A percentile compares a stretch with the other conserved stretches of the same genome.
Conservation (phyloP, 805 yeast species). For the Candida nonsorbophila region DNA sequence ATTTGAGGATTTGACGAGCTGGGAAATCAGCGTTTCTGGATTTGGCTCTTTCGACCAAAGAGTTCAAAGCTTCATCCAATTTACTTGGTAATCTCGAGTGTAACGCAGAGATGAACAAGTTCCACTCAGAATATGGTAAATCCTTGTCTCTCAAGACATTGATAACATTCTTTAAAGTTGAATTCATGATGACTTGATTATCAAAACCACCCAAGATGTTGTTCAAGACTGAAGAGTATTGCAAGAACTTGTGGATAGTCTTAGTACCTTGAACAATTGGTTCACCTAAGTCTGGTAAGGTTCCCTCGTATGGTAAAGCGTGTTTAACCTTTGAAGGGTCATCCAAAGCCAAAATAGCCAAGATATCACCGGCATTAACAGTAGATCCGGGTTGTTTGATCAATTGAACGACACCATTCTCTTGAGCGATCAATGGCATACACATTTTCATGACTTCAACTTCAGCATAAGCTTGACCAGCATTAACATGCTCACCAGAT, state of each 20-base stretch:
- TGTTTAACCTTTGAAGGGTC: constrained; percentile 97
- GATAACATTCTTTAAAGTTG: constrained; percentile 69
- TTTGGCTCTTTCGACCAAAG: constrained; percentile 60
- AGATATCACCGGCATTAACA: constrained; percentile 91
- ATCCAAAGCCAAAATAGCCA: constrained; percentile 90
- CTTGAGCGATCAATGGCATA: constrained; percentile 94
- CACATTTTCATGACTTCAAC: constrained; percentile 99
- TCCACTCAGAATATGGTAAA: constrained; percentile 94
- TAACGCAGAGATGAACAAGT: constrained; percentile 75
- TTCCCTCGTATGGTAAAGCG: constrained; percentile 92
- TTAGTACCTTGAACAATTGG: constrained; percentile 81
- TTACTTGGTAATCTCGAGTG: constrained; percentile 84
- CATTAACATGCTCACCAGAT: constrained; percentile 84
- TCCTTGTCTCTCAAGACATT: constrained; percentile 71
- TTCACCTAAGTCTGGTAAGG: constrained; percentile 82
- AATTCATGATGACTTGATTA: constrained; percentile 89
- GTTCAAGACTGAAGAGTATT: constrained; percentile 53
- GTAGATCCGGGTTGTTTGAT: constrained; percentile 99
- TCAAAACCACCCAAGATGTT: constrained; percentile 89
- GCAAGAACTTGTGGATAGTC: constrained; percentile 69
- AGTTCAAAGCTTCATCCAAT: constrained; percentile 62
- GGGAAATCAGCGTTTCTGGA: constrained; percentile 84
- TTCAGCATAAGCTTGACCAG: constrained; percentile 96
- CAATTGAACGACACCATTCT: constrained; percentile 86
- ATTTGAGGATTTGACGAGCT: constrained; percentile 73